Evolutionary conservation across 2,329 filamentous ascomycete genomes (phyloP).

Genomic region (Fonsecaea multimorphosa): DNA sequence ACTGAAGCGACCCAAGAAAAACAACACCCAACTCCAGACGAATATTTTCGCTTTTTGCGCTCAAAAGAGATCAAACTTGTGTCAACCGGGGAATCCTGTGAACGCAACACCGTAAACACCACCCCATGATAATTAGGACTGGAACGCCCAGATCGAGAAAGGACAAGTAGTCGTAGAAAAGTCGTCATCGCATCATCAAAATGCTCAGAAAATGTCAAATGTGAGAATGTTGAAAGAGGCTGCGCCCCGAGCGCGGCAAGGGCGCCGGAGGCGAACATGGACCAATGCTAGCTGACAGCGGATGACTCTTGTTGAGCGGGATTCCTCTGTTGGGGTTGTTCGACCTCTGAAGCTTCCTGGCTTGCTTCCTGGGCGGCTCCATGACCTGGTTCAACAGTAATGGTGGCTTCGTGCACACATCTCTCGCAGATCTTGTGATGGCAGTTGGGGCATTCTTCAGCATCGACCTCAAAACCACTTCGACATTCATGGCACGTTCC

Average conservation of each 20-base stretch:
- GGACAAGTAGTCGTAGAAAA: slow-evolving; percentile 17
- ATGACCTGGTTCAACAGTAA: slow-evolving; percentile 25
- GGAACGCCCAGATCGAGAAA: slow-evolving; percentile 35
- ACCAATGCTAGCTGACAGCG: slow-evolving; percentile 22
- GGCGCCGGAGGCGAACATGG: background rate
- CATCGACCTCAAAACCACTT: slow-evolving; percentile 30
- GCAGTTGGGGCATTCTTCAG: slow-evolving; percentile 36
- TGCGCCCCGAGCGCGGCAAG: background rate
- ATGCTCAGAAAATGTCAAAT: slow-evolving; percentile 29
- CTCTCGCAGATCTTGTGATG: slow-evolving; percentile 37
- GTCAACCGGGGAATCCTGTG: slow-evolving; percentile 16
- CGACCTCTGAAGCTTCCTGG: background rate
- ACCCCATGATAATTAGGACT: slow-evolving; percentile 23
- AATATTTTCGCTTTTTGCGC: slow-evolving; percentile 22
- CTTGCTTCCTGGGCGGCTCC: background rate
- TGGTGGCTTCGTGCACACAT: slow-evolving; percentile 31
- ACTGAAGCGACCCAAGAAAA: slow-evolving; percentile 3
- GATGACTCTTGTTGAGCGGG: slow-evolving; percentile 9
- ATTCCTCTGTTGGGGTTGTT: slow-evolving; percentile 4
- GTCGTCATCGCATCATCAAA: slow-evolving; percentile 33
- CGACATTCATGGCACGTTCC: slow-evolving; percentile 37
- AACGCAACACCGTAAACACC: slow-evolving; percentile 26
- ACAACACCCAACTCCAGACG: slow-evolving; percentile 11
- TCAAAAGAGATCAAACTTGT: slow-evolving; percentile 6
- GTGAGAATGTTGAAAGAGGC: background rate